Evolutionary conservation across 2,329 filamentous ascomycete genomes (phyloP).

Genomic region (Neonectria faginata): DNA sequence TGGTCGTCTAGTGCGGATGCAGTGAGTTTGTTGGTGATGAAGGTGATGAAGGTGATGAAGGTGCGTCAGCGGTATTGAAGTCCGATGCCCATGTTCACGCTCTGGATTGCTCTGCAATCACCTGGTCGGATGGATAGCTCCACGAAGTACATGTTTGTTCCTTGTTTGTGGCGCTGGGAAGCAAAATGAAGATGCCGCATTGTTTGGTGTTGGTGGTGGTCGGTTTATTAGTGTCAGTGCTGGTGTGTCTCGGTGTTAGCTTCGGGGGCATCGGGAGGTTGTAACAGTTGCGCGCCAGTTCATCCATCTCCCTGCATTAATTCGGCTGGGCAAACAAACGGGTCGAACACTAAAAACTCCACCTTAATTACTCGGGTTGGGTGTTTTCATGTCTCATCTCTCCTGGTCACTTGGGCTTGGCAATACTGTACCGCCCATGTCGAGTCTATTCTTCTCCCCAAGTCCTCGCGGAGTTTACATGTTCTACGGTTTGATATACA

Average conservation of each 20-base stretch:
- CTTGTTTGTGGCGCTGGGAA: neutral
- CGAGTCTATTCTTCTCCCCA: neutral
- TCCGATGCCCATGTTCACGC: constrained; percentile 1
- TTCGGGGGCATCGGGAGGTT: neutral
- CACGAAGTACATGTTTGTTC: neutral
- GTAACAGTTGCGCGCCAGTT: neutral
- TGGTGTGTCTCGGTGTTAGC: too few relatives aligned
- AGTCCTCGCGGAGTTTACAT: neutral
- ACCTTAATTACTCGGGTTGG: constrained; percentile 2
- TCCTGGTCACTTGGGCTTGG: constrained; percentile 6
- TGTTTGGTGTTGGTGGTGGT: neutral
- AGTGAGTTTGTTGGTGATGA: constrained; percentile 2
- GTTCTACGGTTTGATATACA: too few relatives aligned
- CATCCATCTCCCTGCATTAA: neutral
- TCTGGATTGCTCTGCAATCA: neutral
- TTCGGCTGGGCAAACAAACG: neutral
- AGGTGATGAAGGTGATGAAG: neutral
- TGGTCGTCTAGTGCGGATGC: neutral
- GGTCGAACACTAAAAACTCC: neutral
- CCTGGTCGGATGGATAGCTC: neutral
- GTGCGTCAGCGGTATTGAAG: neutral
- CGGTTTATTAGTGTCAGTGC: too few relatives aligned
- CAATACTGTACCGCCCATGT: neutral
- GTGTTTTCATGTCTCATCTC: constrained; percentile 6
- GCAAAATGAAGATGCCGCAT: constrained; percentile 9